Conservation (phyloP, 1,284 basidiomycete genomes). For the Leccinum griseonigrum region DNA sequence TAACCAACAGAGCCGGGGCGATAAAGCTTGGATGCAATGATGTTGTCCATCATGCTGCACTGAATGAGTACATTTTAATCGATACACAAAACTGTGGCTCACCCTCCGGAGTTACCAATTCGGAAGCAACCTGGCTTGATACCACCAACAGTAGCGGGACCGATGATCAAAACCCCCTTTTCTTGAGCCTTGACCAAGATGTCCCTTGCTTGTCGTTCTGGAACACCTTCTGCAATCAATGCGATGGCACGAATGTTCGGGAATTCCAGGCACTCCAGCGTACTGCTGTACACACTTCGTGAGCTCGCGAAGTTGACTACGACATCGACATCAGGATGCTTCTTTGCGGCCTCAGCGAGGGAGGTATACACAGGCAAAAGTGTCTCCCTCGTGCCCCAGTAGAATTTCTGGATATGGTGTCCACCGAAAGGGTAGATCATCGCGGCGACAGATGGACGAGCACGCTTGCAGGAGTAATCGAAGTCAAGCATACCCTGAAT, state of each 20-base stretch:
- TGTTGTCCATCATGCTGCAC: constrained; percentile 98
- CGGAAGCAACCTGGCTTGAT: constrained; percentile 99
- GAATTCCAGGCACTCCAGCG: constrained; percentile 83
- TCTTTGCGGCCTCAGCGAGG: constrained; percentile 88
- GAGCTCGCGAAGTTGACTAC: constrained; percentile 98
- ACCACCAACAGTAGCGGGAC: constrained; percentile 98
- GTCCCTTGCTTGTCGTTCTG: constrained; percentile 95
- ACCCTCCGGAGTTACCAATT: constrained; percentile 98
- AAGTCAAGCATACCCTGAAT: constrained; percentile 99
- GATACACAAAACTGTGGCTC: constrained; percentile 24
- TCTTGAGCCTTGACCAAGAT: constrained; percentile 87
- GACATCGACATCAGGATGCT: constrained; percentile 96
- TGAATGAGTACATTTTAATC: constrained; percentile 8
- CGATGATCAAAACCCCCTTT: constrained; percentile 93
- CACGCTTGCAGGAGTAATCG: constrained; percentile 95
- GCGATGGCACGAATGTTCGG: constrained; percentile 77
- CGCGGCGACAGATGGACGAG: constrained; percentile 92
- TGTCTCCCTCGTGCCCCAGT: constrained; percentile 99
- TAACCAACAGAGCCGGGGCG: constrained; percentile 96
- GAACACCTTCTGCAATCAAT: constrained; percentile 98
- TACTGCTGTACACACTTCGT: constrained; percentile 93
- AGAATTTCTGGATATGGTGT: constrained; percentile 99
- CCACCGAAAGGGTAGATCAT: constrained; percentile 99
- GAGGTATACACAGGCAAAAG: constrained; percentile 97
- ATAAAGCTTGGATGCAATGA: constrained; percentile 98